These are phyloP conservation scores for Neckera pumila DNA, from an alignment of 225 moss, liverwort and hornwort species.

Conservation along the genomic window DNA sequence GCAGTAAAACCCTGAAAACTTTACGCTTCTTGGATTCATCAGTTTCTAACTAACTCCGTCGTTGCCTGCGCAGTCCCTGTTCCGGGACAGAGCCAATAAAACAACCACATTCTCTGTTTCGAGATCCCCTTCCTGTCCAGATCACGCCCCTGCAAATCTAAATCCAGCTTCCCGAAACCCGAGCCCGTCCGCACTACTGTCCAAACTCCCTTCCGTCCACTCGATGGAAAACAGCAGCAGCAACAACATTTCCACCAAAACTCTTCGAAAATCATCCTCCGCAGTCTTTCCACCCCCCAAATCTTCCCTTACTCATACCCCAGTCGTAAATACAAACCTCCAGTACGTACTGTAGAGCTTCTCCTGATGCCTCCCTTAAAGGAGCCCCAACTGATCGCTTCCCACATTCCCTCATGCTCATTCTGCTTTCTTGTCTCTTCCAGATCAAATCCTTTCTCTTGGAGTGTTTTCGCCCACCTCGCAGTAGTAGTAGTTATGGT, in stretches of 20 bases:
- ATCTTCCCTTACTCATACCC: not conserved
- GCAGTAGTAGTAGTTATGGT: not conserved
- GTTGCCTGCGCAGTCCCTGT: not conserved
- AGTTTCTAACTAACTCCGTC: too few species aligned
- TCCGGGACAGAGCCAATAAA: not conserved
- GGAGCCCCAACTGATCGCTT: not conserved
- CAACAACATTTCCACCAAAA: not conserved
- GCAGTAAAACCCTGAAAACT: not conserved
- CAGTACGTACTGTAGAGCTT: not conserved
- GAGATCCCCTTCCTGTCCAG: not conserved
- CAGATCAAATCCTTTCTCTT: not conserved
- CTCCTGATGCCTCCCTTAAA: not conserved
- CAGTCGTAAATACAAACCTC: not conserved
- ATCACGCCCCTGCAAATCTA: not conserved
- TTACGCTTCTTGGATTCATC: not conserved
- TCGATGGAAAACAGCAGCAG: too few species aligned
- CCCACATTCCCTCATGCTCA: slow-evolving; percentile 14
- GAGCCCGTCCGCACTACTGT: not conserved
- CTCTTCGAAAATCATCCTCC: not conserved
- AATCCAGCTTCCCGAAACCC: not conserved
- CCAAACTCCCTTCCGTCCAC: not conserved
- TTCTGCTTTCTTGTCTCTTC: slow-evolving; percentile 8
- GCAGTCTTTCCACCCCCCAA: not conserved
- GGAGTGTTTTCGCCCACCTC: not conserved
- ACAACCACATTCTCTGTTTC: not conserved